Conservation (phyloP, 495 filamentous ascomycete species). For the Aeminium ludgeri region DNA sequence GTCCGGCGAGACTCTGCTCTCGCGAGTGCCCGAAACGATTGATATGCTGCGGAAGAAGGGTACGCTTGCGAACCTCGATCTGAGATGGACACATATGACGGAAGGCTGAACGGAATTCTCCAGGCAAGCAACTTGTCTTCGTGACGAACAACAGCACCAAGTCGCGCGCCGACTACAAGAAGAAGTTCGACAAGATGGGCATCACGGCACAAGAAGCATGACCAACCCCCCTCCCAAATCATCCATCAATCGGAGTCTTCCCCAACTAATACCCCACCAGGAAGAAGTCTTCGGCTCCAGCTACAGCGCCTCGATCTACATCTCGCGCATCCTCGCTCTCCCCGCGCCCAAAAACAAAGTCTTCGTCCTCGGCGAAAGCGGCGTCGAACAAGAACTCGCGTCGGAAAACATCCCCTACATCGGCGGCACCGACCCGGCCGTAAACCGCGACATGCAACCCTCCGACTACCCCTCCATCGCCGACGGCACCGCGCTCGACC, state of each 20-base stretch:
- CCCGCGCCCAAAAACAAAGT: constrained; percentile 70
- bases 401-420: constrained; percentile 63
- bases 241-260: neutral
- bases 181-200: constrained; percentile 69
- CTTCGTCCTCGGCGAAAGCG: constrained; percentile 78
- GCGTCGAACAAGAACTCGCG: constrained; percentile 75
- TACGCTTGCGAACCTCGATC: too few species aligned
- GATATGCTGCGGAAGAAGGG: constrained; percentile 64
- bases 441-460: constrained; percentile 56
- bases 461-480: constrained; percentile 65
- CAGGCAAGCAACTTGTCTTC: constrained; percentile 86
- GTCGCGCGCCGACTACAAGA: constrained; percentile 76
- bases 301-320: constrained; percentile 91
- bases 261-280: constrained; percentile 22
- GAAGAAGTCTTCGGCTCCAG: constrained; percentile 94
- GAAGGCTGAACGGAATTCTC: too few species aligned
- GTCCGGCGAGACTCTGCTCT: constrained; percentile 82
- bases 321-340: constrained; percentile 75
- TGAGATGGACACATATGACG: too few species aligned
- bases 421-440: constrained; percentile 72
- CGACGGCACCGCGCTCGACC: constrained; percentile 50
- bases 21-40: constrained; percentile 65
- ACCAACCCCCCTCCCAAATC: constrained; percentile 3
- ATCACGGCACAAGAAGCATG: constrained; percentile 54
- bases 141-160: constrained; percentile 99